phyloP scores from a whole-genome alignment of 1,139 yeast species.

The Saccharomyces hybrid region DNA sequence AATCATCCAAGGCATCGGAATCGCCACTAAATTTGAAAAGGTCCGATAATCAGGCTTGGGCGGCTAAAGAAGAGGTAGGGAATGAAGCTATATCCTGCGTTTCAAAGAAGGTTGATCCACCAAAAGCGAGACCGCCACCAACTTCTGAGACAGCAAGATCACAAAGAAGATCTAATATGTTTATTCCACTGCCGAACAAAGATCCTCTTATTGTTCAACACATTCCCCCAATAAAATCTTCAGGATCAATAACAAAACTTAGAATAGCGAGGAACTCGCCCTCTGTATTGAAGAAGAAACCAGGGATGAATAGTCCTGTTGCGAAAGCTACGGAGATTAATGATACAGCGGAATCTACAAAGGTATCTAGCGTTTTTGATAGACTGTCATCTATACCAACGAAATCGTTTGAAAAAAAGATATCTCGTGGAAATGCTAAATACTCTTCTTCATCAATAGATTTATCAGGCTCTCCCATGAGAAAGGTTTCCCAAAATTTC shows the following conservation, averaged over 20 bases:
- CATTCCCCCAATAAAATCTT: conserved; percentile 4
- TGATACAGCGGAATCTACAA: conserved; percentile 1
- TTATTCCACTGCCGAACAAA: conserved; percentile 31
- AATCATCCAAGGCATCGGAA: background rate
- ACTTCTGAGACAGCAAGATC: conserved; percentile 9
- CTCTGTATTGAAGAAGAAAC: background rate
- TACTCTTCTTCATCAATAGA: conserved; percentile 22
- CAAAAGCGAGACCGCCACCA: background rate
- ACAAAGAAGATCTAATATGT: conserved; percentile 29
- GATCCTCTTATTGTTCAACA: conserved; percentile 27
- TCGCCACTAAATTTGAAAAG: background rate
- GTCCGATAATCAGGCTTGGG: conserved; percentile 1
- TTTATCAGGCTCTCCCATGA: conserved; percentile 25
- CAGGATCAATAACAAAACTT: conserved; percentile 4
- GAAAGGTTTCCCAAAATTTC: background rate
- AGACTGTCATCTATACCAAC: conserved; percentile 27
- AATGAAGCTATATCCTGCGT: background rate
- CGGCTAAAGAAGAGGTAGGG: background rate
- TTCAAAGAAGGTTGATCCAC: background rate
- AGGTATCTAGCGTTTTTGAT: conserved; percentile 24
- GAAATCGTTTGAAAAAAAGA: conserved; percentile 29
- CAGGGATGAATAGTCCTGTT: background rate
- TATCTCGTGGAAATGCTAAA: conserved; percentile 5
- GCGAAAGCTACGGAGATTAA: background rate
- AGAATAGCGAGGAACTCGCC: background rate